phyloP scores from a whole-genome alignment of 2,329 filamentous ascomycete species.

The Phaeomoniella chlamydospora region DNA sequence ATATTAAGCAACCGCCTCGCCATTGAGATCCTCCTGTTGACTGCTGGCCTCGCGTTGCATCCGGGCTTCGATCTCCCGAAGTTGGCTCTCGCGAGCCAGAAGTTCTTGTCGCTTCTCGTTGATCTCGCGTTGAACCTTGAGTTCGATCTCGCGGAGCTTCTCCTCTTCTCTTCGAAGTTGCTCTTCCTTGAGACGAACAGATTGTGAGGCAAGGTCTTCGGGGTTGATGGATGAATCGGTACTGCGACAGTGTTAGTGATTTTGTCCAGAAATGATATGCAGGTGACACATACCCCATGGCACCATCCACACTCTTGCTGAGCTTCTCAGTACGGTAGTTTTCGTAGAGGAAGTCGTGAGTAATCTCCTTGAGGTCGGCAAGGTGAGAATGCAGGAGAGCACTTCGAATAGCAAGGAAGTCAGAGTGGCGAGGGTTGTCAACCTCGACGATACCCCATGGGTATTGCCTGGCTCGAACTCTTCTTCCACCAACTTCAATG shows the following conservation, averaged over 20 bases:
- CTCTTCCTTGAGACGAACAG: conserved; percentile 97
- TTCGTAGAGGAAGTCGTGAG: conserved; percentile 98
- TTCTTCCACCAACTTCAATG: conserved; percentile 83
- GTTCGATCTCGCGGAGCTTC: conserved; percentile 97
- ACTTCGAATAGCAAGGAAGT: conserved; percentile 94
- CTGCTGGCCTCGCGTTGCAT: conserved; percentile 74
- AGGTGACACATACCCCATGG: conserved; percentile 58
- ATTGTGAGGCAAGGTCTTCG: conserved; percentile 91
- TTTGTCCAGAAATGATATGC: conserved; percentile 7
- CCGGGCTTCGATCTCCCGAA: conserved; percentile 95
- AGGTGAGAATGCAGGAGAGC: conserved; percentile 95
- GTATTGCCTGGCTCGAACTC: conserved; percentile 90
- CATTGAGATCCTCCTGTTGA: conserved; percentile 15
- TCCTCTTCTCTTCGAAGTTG: conserved; percentile 98
- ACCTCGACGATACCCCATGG: conserved; percentile 99
- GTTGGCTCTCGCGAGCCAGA: conserved; percentile 89
- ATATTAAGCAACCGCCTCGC: conserved; percentile 9
- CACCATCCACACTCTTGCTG: conserved; percentile 94
- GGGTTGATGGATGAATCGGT: conserved; percentile 88
- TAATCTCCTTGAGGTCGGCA: conserved; percentile 98
- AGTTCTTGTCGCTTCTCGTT: conserved; percentile 99
- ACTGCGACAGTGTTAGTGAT: conserved; percentile 22
- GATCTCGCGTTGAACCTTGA: conserved; percentile 99
- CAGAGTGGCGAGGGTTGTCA: conserved; percentile 96
- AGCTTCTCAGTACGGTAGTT: conserved; percentile 99